Conservation (phyloP, 768 basidiomycete species). For the Pleurotus tuoliensis region DNA sequence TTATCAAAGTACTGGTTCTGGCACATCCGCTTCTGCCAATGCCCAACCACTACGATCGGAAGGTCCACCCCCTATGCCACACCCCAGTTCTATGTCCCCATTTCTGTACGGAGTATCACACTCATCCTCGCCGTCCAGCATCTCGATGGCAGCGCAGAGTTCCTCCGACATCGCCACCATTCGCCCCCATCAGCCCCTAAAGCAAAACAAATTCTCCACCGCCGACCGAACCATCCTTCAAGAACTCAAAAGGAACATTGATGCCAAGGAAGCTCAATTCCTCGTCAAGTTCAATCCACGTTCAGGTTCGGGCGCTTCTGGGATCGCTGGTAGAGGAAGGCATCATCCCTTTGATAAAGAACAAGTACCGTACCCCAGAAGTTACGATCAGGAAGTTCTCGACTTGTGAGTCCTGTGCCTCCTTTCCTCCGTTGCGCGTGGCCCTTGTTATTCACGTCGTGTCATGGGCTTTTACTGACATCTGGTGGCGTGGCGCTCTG, state of each 20-base stretch:
- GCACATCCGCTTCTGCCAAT: background rate
- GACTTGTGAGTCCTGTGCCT: slow-evolving; percentile 53
- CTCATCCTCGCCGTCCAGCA: background rate
- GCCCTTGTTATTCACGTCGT: background rate
- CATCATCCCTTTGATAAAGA: slow-evolving; percentile 49
- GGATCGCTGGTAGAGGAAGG: slow-evolving; percentile 32
- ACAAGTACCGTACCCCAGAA: slow-evolving; percentile 67
- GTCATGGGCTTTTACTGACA: slow-evolving; percentile 12
- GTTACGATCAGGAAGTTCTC: slow-evolving; percentile 57
- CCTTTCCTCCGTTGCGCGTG: slow-evolving; percentile 5
- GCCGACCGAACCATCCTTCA: slow-evolving; percentile 58
- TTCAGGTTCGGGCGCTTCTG: slow-evolving; percentile 1
- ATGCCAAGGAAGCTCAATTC: slow-evolving; percentile 55
- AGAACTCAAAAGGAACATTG: slow-evolving; percentile 49
- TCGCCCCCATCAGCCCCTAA: background rate
- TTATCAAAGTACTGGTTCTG: background rate
- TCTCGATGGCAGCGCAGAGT: background rate
- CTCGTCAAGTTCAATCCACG: slow-evolving; percentile 37
- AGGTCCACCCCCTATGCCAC: background rate
- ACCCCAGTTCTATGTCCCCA: background rate
- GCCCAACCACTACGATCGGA: background rate
- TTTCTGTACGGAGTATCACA: background rate
- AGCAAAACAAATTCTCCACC: slow-evolving; percentile 45
- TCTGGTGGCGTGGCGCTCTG: slow-evolving; percentile 7
- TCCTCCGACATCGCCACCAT: background rate